Evolutionary conservation across 371 early-diverging fungal species (phyloP).

Genomic region (Racocetra persica): DNA sequence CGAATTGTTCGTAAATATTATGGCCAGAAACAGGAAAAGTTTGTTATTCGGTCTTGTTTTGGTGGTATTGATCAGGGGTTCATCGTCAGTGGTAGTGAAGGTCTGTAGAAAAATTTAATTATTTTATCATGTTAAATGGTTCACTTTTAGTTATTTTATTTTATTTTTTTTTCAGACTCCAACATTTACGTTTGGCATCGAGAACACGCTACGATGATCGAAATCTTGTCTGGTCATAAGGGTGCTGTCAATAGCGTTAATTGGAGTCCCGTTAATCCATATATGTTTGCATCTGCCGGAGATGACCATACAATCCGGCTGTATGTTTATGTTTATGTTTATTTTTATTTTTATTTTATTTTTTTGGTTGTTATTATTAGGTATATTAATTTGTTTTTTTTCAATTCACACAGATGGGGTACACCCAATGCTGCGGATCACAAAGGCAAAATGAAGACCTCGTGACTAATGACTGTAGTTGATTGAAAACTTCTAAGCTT

Average conservation of each 20-base stretch:
- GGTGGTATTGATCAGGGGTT: constrained; percentile 87
- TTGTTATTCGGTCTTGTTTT: constrained; percentile 92
- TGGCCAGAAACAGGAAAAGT: constrained; percentile 87
- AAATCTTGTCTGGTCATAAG: constrained; percentile 83
- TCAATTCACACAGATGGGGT: constrained; percentile 50
- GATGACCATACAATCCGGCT: constrained; percentile 94
- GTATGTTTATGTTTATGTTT: constrained; percentile 72
- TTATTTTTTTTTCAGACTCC: constrained; percentile 60
- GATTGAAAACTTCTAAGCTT: too few relatives aligned
- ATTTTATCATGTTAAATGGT: not conserved
- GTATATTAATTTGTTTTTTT: too few relatives aligned
- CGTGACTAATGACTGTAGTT: too few relatives aligned
- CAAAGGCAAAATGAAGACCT: constrained; percentile 42
- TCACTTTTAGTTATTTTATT: not conserved
- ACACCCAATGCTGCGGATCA: constrained; percentile 48
- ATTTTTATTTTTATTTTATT: not conserved
- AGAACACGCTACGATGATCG: constrained; percentile 76
- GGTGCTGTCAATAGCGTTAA: constrained; percentile 84
- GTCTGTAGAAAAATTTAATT: constrained; percentile 48
- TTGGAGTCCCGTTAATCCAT: constrained; percentile 76
- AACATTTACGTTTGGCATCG: constrained; percentile 92
- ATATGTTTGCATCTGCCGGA: constrained; percentile 89
- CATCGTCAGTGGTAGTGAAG: constrained; percentile 91
- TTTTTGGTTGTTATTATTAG: not conserved
- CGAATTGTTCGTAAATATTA: constrained; percentile 73